A percentile compares a stretch with the other conserved stretches of the same genome.
These are phyloP conservation scores for Entelexis sorbosivorans DNA, from an alignment of 1,139 yeast genomes.

Conservation along the genomic window DNA sequence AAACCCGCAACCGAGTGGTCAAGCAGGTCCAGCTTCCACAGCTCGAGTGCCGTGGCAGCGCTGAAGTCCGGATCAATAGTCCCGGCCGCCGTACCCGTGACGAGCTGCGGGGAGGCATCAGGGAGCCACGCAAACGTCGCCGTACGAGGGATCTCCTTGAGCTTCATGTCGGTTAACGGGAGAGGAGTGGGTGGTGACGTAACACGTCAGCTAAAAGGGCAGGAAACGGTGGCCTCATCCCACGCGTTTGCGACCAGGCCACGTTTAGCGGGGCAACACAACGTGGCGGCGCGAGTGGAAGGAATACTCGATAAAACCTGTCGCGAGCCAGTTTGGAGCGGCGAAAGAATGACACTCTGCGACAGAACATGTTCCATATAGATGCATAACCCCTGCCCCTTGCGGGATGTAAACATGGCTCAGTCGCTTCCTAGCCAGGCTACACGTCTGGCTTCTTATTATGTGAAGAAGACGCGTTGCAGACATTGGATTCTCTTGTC, in stretches of 20 bases:
- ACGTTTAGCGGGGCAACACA: too few species aligned
- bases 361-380: neutral
- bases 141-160: constrained; percentile 72
- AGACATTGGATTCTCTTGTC: too few species aligned
- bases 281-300: too few species aligned
- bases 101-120: constrained; percentile 19
- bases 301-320: too few species aligned
- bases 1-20: constrained; percentile 31
- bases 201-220: constrained; percentile 8
- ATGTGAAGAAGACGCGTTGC: too few species aligned
- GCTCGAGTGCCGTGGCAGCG: constrained; percentile 60
- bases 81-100: constrained; percentile 85
- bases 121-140: constrained; percentile 94
- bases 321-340: too few species aligned
- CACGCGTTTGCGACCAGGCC: neutral
- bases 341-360: too few species aligned
- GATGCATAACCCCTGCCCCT: neutral
- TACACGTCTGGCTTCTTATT: too few species aligned
- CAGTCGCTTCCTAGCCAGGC: too few species aligned
- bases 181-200: constrained; percentile 7
- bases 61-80: constrained; percentile 84
- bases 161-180: constrained; percentile 37
- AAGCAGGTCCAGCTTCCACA: constrained; percentile 60
- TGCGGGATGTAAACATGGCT: neutral
- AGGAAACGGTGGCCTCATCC: neutral